Conservation (phyloP, 257 asterid genomes). For the Oldenlandia corymbosa region DNA sequence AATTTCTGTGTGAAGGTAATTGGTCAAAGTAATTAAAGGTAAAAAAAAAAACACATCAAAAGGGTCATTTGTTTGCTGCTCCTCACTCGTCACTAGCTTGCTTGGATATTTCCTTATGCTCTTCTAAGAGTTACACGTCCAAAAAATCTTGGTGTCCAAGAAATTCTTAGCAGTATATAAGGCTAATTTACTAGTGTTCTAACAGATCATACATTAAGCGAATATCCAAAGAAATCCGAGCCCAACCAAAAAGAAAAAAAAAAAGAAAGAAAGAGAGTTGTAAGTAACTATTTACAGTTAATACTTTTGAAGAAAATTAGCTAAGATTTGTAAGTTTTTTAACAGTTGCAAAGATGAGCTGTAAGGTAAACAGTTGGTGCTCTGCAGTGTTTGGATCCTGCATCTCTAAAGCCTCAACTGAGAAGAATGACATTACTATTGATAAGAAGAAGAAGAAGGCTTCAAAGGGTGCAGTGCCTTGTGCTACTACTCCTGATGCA, state of each 20-base stretch:
- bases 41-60: no score
- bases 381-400: conserved; percentile 16
- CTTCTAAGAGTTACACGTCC: background rate
- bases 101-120: background rate
- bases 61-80: no score
- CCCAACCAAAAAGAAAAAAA: background rate
- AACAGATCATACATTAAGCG: background rate
- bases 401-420: conserved; percentile 7
- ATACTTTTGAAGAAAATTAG: no score
- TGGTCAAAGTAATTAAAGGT: no score
- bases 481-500: conserved; percentile 31
- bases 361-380: conserved; percentile 9
- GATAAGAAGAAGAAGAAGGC: conserved; percentile 13
- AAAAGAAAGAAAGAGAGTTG: no score
- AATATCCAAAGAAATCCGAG: background rate
- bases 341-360: background rate
- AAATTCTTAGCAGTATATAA: background rate
- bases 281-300: no score
- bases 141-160: background rate
- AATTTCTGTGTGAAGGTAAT: no score
- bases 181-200: background rate
- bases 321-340: background rate
- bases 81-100: background rate
- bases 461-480: conserved; percentile 15
- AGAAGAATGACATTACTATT: no score